These are phyloP conservation scores for Magnaporthiopsis poae DNA, from an alignment of 2,329 filamentous ascomycete genomes.

Conservation along the genomic window DNA sequence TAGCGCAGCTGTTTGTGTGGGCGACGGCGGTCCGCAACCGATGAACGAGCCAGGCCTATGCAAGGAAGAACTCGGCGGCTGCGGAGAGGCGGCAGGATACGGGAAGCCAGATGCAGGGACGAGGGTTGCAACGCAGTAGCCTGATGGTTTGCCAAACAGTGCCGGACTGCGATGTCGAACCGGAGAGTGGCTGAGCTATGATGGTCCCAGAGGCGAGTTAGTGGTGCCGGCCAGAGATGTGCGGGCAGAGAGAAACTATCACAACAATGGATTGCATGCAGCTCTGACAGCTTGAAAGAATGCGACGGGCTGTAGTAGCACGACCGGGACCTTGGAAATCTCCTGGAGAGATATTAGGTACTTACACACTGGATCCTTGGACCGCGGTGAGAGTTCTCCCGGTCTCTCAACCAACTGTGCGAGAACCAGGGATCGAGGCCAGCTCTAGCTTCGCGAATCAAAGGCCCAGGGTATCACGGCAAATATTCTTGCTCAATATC, in stretches of 20 bases:
- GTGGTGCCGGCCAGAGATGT: neutral
- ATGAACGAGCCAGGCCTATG: too few species aligned
- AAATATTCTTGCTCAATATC: neutral
- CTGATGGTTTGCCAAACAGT: neutral
- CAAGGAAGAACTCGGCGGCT: neutral
- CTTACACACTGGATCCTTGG: neutral
- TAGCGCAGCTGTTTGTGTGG: too few species aligned
- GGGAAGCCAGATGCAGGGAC: neutral
- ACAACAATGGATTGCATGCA: neutral
- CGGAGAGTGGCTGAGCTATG: neutral
- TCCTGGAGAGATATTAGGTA: neutral
- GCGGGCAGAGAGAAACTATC: neutral
- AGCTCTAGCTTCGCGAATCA: neutral
- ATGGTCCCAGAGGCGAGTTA: neutral
- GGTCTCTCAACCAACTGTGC: too few species aligned
- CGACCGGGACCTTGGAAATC: neutral
- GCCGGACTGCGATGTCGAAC: neutral
- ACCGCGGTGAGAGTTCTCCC: neutral
- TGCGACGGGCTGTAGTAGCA: neutral
- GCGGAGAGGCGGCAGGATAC: neutral
- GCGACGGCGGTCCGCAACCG: too few species aligned
- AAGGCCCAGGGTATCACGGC: neutral
- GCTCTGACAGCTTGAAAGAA: neutral
- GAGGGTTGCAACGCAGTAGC: neutral
- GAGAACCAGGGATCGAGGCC: too few species aligned